Base-by-base conservation (phyloP, 345 rosid genomes). In the Psidium friedrichsthalianum region DNA sequence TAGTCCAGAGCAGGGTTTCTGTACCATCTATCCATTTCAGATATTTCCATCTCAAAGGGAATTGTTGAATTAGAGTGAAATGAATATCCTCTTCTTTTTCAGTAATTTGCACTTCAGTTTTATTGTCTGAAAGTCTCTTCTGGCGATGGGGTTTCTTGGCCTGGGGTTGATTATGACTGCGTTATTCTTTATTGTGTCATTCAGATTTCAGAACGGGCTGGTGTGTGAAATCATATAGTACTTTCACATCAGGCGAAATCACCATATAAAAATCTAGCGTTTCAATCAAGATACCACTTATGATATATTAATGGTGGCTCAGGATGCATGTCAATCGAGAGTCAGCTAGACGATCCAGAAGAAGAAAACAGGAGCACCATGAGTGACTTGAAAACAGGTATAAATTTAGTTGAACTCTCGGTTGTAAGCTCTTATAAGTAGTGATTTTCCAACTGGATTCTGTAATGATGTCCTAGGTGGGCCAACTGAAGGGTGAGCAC, bases 311-410 rank as follows among this genome's bases (percentile, higher is more conserved):
- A 56, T 85, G 86, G 82, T 90, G 87, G 27, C 42, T 36, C 90
- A 97, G 99, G 93, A 96, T 95, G 99, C 90, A 88, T n/a, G 89
- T 98, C 99, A 61, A 98, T 93, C 94, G 99, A 87, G 99, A 98
- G 92, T 98, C 99, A 54, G 99, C 99, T 57, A 94, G 99, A 87
- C 98, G 99, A 27, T 98, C 99, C 83, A 92, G 99, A 92, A 92
- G 94, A 90, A 94, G 98, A 90, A 97, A 96, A 86, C 98, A 95
- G 82, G 98, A 90, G 54, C 99, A 96, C 83, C n/a, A 83, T 96
- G 88, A 92, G 86, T 92, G 99, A 87, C 95, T 95, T 21, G 99
- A 96, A 91, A 88, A 91, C 82, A 98, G 99, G 99, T 98, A 78
- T 61, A 51, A 32, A 82, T 52, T 32, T 44, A 52, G 25, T 40